phyloP scores from a whole-genome alignment of 2,329 filamentous ascomycete species.

The Lithohypha guttulata region DNA sequence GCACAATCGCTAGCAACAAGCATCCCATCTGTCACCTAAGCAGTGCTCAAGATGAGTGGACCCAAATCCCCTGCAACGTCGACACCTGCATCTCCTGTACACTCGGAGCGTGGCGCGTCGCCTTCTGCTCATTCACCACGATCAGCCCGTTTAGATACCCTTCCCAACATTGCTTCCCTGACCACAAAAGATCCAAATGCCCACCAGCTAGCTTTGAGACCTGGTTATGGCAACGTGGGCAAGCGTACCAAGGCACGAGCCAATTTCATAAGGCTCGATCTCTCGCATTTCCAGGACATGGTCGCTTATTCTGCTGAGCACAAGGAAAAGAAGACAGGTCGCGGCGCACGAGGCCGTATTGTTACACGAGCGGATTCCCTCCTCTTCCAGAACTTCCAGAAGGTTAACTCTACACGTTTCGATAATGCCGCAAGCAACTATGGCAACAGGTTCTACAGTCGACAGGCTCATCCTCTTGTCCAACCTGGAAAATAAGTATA shows the following conservation, averaged over 20 bases:
- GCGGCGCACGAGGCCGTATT: neutral
- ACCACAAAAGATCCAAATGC: neutral
- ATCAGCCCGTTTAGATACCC: too few species aligned
- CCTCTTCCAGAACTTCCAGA: too few species aligned
- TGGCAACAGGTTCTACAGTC: neutral
- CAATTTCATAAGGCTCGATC: neutral
- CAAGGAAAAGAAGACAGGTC: neutral
- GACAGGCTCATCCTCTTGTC: neutral
- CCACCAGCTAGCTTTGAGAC: neutral
- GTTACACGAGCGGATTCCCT: neutral
- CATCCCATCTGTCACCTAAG: too few species aligned
- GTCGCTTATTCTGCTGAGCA: neutral
- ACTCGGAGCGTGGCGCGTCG: too few species aligned
- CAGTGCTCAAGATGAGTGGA: too few species aligned
- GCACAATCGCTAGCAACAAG: too few species aligned
- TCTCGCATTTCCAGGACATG: neutral
- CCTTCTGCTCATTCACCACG: too few species aligned
- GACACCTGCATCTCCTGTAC: too few species aligned
- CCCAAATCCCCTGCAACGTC: too few species aligned
- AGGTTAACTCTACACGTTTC: neutral
- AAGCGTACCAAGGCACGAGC: neutral
- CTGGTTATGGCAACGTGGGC: neutral
- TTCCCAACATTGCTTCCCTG: neutral
- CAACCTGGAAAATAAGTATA: neutral
- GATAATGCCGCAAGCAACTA: conserved; percentile 1